Conservation (phyloP, 2,329 filamentous ascomycete genomes). For the Neopestalotiopsis sp. region DNA sequence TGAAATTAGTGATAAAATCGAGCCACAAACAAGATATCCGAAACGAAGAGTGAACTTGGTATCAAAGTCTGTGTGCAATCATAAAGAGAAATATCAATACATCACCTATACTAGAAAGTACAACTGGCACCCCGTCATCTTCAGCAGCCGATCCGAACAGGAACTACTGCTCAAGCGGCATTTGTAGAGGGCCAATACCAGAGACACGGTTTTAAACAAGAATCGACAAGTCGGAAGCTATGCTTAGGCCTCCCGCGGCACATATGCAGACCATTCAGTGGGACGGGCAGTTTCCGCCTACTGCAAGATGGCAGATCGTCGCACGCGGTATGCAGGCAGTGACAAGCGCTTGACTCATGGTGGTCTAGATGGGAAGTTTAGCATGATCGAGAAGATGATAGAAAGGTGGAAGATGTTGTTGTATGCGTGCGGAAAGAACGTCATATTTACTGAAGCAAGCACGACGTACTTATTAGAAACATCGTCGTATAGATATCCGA, state of each 20-base stretch:
- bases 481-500: constrained; percentile 9
- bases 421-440: constrained; percentile 20
- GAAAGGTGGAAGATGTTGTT: constrained; percentile 13
- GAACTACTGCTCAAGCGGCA: constrained; percentile 25
- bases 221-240: constrained; percentile 27
- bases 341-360: constrained; percentile 16
- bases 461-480: constrained; percentile 22
- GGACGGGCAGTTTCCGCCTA: constrained; percentile 22
- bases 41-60: too few relatives aligned
- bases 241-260: constrained; percentile 22
- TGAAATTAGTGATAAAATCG: too few relatives aligned
- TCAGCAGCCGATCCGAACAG: constrained; percentile 19
- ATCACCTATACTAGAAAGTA: too few relatives aligned
- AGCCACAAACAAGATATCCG: too few relatives aligned
- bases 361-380: constrained; percentile 18
- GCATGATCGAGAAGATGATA: constrained; percentile 17
- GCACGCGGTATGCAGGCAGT: constrained; percentile 22
- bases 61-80: too few relatives aligned
- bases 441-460: constrained; percentile 23
- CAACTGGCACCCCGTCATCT: too few relatives aligned
- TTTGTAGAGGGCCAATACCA: constrained; percentile 25
- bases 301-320: constrained; percentile 23
- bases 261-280: background rate
- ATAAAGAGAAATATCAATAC: too few relatives aligned
- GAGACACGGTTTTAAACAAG: constrained; percentile 24